phyloP scores from a whole-genome alignment of 371 early-diverging fungal genomes.

The Apophysomyces variabilis region DNA sequence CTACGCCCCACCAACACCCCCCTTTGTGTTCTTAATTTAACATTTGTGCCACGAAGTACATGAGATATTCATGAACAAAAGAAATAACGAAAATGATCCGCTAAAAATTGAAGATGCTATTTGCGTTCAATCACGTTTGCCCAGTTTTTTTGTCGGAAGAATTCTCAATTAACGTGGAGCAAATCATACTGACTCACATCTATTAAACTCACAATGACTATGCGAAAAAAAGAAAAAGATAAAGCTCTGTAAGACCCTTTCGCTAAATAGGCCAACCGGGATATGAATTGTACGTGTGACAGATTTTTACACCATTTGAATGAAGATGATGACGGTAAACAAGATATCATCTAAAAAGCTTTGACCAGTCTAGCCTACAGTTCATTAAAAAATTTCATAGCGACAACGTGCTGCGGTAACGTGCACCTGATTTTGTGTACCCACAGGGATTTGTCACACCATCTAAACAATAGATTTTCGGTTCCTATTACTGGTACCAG shows the following conservation, averaged over 20 bases:
- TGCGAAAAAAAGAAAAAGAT: not conserved
- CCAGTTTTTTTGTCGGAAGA: not conserved
- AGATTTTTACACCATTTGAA: not conserved
- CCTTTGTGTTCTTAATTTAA: constrained; percentile 8
- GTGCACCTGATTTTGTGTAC: constrained; percentile 9
- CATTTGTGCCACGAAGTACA: constrained; percentile 1
- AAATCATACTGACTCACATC: not conserved
- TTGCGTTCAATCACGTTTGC: not conserved
- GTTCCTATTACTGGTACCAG: no score
- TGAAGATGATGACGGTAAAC: not conserved
- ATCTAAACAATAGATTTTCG: not conserved
- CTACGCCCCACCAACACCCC: not conserved
- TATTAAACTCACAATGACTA: not conserved
- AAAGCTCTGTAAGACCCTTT: not conserved
- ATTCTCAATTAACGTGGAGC: not conserved
- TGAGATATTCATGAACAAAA: not conserved
- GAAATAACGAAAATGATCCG: not conserved
- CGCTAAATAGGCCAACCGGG: constrained; percentile 1
- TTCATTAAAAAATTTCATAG: not conserved
- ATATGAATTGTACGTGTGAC: not conserved
- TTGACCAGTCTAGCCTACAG: not conserved
- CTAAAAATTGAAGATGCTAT: not conserved
- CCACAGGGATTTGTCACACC: not conserved
- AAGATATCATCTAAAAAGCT: not conserved
- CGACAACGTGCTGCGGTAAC: constrained; percentile 7